Percentiles rank a stretch among this genome's conserved stretches.
Conservation (phyloP, 306 rosid species). For the Hylodesmum podocarpum region DNA sequence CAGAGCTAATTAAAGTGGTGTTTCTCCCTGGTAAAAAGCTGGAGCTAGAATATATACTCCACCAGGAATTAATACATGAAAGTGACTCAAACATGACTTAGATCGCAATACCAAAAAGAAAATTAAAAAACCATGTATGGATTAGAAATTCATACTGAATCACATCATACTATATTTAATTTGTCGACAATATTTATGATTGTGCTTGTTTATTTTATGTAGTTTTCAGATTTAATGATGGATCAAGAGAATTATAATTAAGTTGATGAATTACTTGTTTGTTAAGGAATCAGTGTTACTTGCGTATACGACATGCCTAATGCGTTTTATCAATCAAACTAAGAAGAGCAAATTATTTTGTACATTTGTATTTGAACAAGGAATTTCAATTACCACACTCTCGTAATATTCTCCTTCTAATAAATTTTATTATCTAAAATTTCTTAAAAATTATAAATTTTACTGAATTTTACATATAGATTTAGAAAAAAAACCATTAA, state of each 20-base stretch:
- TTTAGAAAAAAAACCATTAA: too few species aligned
- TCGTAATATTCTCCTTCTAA: too few species aligned
- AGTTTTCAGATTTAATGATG: neutral
- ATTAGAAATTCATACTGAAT: neutral
- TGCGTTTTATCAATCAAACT: neutral
- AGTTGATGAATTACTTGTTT: neutral
- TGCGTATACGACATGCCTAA: neutral
- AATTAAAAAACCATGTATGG: neutral
- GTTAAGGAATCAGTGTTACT: neutral
- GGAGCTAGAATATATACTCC: neutral
- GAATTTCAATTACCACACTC: too few species aligned
- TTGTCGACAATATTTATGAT: neutral
- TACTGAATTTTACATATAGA: too few species aligned
- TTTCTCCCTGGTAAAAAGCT: neutral
- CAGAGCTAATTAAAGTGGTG: neutral
- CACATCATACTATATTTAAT: neutral
- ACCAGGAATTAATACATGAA: neutral
- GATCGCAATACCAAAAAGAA: neutral
- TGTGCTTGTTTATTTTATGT: neutral
- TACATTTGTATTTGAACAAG: too few species aligned
- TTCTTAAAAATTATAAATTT: too few species aligned
- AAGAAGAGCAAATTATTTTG: neutral
- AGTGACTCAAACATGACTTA: neutral
- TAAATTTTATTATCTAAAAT: too few species aligned
- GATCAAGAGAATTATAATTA: neutral